Percentiles rank a stretch among this genome's conserved stretches.
These are phyloP conservation scores for Colletotrichum magnum DNA, from an alignment of 2,329 filamentous ascomycete species.

Conservation along the genomic window DNA sequence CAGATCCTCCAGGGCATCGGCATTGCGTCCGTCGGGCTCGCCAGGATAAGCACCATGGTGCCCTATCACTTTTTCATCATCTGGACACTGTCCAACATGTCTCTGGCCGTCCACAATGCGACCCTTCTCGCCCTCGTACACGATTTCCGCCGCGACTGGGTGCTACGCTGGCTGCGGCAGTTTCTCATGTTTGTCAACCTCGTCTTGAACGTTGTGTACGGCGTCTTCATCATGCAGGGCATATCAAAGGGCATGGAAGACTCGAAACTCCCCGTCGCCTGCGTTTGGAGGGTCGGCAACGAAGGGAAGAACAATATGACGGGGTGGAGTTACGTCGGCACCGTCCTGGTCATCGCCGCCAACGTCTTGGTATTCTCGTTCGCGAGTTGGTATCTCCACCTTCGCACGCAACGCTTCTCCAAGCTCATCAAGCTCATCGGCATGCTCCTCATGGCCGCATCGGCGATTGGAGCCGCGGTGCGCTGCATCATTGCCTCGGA, in stretches of 20 bases:
- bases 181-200: conserved; percentile 77
- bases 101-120: conserved; percentile 76
- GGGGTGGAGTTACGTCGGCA: conserved; percentile 68
- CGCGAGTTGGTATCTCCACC: conserved; percentile 76
- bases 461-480: conserved; percentile 71
- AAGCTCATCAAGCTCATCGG: conserved; percentile 67
- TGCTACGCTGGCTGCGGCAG: conserved; percentile 76
- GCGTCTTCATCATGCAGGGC: conserved; percentile 69
- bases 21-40: conserved; percentile 75
- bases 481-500: conserved; percentile 71
- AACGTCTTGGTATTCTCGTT: conserved; percentile 72
- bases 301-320: conserved; percentile 50
- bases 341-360: conserved; percentile 71
- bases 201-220: conserved; percentile 68
- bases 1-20: conserved; percentile 79
- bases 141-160: conserved; percentile 77
- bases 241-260: conserved; percentile 66
- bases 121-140: conserved; percentile 75
- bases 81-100: conserved; percentile 76
- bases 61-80: conserved; percentile 81
- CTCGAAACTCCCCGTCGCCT: conserved; percentile 71
- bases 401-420: conserved; percentile 66
- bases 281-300: conserved; percentile 66
- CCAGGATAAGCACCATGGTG: conserved; percentile 70
- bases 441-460: conserved; percentile 67